Evolutionary conservation across 2,329 filamentous ascomycete species (phyloP), one percentile per base, ranked within the genome.

Genomic region (Taxawa tesnikishii): DNA sequence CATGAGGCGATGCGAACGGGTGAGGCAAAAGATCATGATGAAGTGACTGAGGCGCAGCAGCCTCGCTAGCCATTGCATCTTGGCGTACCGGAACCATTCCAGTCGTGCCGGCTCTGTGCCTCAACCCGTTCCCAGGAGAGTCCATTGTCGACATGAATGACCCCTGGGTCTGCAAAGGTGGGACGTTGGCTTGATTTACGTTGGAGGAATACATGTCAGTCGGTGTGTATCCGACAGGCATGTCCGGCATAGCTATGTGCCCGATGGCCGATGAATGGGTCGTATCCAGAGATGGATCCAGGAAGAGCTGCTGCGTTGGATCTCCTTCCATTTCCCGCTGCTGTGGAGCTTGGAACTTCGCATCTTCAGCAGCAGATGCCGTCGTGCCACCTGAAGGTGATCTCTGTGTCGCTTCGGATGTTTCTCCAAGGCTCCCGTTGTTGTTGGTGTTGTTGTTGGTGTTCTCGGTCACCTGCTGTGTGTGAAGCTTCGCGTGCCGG

Each of bases 401-500:
- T 29, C 26, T 18, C 17, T 29, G 23, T 18, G 31, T 14, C 12
- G 23, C 15, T 8, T 32, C 29, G 12, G 15, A 10, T 9, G 21
- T 6, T 6, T 21, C 13, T 15, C 12, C 29, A 21, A 8, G 28
- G 41, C 41, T 26, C 42, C 41, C 40, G 47, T 56, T 56, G 32
- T 5, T 33, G 32, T 13, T n/a, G n/a, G n/a, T n/a, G n/a, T n/a
- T n/a, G n/a, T n/a, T n/a, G n/a, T n/a, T n/a, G n/a, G n/a, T n/a
- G n/a, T n/a, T n/a, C n/a, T 37, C 33, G 3, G 24, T 6, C 4
- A 31, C 24, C 15, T 37, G 34, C 27, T 62, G 57, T 29, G 54
- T 60, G 43, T 67, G 63, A 32, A 63, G 60, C 53, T 66, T 67
- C 43, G 62, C 63, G 46, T 67, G 64, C 24, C 64, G 60, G 36